Evolutionary conservation across 2,329 filamentous ascomycete species (phyloP), one percentile per base, ranked within the genome.

Genomic region (Penicillium sp.): DNA sequence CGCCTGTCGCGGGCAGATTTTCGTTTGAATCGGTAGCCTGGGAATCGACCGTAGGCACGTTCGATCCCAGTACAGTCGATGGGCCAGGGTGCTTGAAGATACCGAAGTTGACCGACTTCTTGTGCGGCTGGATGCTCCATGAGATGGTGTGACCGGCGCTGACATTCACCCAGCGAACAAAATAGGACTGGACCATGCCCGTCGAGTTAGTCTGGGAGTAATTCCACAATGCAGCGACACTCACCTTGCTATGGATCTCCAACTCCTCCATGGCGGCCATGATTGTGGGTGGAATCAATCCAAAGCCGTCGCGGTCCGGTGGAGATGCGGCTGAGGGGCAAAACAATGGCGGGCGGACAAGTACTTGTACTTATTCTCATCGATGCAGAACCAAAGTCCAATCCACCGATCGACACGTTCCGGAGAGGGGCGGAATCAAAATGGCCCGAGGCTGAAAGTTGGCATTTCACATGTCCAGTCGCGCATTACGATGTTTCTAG

Each of bases 221-320:
- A 6, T 5, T 11, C 6, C 25, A 27, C 25, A n/a, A n/a, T 27
- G 6, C 4, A 27, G 17, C 25, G 5, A 15, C 4, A 18, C 72
- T 53, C 76, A 92, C 90, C 80, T 93, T 95, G 79, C 88, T 95
- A 68, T 95, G 90, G 52, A 98, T 86, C 67, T 96, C 87, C 53
- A 98, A 76, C 70, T 93, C 86, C 72, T 98, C 92, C 73, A 96
- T 93, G 60, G 85, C 87, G 43, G 86, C 88, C 89, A 95, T 95
- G 41, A 32, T 50, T 52, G 50, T 41, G 37, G 30, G 27, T 13
- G 26, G 23, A 17, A 31, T 23, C 31, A 7, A 12, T 42, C 32
- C 23, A 41, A 26, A 46, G 40, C 47, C 47, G 48, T 44, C 36
- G 36, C 39, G 38, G 35, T 42, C 44, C 41, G 44, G 28, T 27